Conservation (phyloP, 2,329 filamentous ascomycete genomes). For the Alternaria gaisen region DNA sequence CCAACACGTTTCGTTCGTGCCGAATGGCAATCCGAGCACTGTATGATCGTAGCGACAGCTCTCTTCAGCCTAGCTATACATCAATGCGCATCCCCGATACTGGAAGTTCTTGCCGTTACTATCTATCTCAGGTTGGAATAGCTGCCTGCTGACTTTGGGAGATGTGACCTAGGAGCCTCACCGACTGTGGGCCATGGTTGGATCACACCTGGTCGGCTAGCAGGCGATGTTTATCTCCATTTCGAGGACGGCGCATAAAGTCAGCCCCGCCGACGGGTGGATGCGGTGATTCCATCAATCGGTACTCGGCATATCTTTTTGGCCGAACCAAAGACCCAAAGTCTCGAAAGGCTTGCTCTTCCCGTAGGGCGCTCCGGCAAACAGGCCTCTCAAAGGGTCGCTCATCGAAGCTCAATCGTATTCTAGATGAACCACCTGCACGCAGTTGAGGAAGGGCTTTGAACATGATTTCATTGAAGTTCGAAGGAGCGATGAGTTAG, state of each 20-base stretch:
- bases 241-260: not conserved
- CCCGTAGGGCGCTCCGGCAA: not conserved
- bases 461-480: not conserved
- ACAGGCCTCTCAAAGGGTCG: not conserved
- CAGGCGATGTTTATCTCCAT: not conserved
- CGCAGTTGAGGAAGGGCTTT: not conserved
- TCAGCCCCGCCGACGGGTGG: not conserved
- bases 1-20: too few relatives aligned
- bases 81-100: not conserved
- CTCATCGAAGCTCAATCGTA: not conserved
- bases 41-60: not conserved
- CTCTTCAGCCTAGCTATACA: not conserved
- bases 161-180: not conserved
- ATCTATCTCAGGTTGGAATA: fast-evolving
- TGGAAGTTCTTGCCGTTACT: not conserved
- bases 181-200: too few relatives aligned
- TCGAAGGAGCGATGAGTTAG: not conserved
- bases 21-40: too few relatives aligned
- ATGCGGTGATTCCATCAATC: not conserved
- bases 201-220: too few relatives aligned
- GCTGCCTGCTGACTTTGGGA: not conserved
- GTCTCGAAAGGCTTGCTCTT: not conserved
- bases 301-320: not conserved
- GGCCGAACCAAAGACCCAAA: not conserved
- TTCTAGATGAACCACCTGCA: not conserved